Percentiles rank a stretch among this genome's conserved stretches.
Evolutionary conservation across 176 grass and related monocot species (phyloP).

Genomic region (Lolium multiflorum): DNA sequence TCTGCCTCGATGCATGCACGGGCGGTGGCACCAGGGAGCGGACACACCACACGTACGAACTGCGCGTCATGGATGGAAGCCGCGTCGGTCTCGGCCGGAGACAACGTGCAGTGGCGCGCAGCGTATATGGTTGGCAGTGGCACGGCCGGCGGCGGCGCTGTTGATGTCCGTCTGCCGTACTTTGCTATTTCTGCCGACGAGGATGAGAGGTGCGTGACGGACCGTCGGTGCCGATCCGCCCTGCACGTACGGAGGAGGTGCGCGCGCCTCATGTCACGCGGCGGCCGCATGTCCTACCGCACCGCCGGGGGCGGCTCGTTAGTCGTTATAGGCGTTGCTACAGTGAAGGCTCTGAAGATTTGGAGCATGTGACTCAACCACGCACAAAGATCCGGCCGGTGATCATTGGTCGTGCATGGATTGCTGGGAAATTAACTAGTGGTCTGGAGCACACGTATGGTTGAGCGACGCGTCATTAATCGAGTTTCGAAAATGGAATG

Average conservation of each 20-base stretch:
- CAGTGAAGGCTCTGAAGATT: neutral
- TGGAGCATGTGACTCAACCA: neutral
- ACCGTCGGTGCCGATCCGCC: neutral
- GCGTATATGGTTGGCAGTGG: too few relatives aligned
- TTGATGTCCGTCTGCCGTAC: too few relatives aligned
- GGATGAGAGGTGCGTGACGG: neutral
- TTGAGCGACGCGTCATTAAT: neutral
- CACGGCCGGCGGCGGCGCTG: too few relatives aligned
- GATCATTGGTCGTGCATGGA: too few relatives aligned
- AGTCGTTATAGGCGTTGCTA: neutral
- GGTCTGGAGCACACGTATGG: neutral
- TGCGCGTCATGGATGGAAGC: too few relatives aligned
- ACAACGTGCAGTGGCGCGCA: too few relatives aligned
- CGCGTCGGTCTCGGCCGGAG: too few relatives aligned
- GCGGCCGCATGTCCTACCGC: neutral
- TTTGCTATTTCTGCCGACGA: too few relatives aligned
- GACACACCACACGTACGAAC: too few relatives aligned
- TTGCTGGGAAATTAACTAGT: too few relatives aligned
- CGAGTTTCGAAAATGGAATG: neutral
- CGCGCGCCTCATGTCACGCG: constrained; percentile 8
- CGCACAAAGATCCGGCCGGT: neutral
- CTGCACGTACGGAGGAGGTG: neutral
- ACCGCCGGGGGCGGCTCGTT: neutral
- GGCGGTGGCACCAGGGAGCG: too few relatives aligned
- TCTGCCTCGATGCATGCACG: too few relatives aligned